Base-by-base conservation (phyloP, 306 rosid genomes). In the Dryas drummondii region DNA sequence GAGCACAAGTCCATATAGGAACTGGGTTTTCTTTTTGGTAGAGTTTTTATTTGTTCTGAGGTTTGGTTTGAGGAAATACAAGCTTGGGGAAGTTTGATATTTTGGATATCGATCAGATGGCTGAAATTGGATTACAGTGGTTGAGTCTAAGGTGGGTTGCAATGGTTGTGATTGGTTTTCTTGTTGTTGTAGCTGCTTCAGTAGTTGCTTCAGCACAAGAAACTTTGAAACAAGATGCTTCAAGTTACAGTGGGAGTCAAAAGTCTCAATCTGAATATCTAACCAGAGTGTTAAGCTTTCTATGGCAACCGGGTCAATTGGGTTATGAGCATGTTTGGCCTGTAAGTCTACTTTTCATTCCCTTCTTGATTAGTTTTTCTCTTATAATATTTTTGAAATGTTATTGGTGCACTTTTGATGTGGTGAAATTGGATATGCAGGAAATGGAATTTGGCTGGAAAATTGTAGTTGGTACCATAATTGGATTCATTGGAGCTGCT, bases 401-500 rank as follows among this genome's bases (percentile, higher is more conserved):
- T 41, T 73, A 72, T 73, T 60, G 65, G 5, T 7, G 14, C 4
- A 62, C 45, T 62, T 13, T 1, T 8, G 13, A 27, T 60, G 16
- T 60, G 45, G 9, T 76, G 44, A 22, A 42, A 60, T 50, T 66
- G 80, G 46, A 17, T 79, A 11, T 58, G 59, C 87, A 93, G 98
- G 94, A 90, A 12, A 73, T 93, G 86, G 66, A 81, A 77, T 81
- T 93, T 69, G 96, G 91, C 15, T 90, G 98, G 98, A 62, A 37
- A 93, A 83, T 86, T 52, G 76, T 93, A 15, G 68, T 88, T 64
- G 94, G 91, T 4, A 77, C 83, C 0, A 68, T 87, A 17, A 64
- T 93, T 60, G 94, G 98, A 45, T 93, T 93, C 69, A 82, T 86
- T 17, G 98, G 98, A 40, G 98, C 92, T 0, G 88, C 98, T 2